These are phyloP conservation scores for Lactarius psammicola DNA, from an alignment of 768 basidiomycete species.

Conservation along the genomic window DNA sequence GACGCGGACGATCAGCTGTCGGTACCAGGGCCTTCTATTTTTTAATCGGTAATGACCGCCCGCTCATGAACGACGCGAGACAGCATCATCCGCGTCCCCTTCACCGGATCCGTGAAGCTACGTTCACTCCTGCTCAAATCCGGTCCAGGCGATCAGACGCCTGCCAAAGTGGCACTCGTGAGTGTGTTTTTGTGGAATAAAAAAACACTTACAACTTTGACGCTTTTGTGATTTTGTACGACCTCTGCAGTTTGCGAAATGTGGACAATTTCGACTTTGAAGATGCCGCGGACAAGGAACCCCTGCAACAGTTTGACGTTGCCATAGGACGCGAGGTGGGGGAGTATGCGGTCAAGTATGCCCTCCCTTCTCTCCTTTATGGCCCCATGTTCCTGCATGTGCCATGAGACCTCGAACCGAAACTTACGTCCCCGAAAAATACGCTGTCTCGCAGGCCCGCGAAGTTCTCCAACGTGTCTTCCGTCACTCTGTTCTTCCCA, in stretches of 20 bases:
- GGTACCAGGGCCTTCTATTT: conserved; percentile 25
- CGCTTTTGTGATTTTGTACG: no score
- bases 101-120: conserved; percentile 83
- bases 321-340: conserved; percentile 73
- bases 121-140: conserved; percentile 80
- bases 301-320: conserved; percentile 72
- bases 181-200: conserved; percentile 30
- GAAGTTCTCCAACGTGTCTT: conserved; percentile 81
- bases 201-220: no score
- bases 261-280: conserved; percentile 78
- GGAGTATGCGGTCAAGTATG: conserved; percentile 81
- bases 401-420: background rate
- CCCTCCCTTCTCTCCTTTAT: no score
- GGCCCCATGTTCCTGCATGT: no score
- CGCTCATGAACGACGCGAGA: background rate
- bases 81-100: conserved; percentile 82
- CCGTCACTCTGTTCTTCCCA: conserved; percentile 81
- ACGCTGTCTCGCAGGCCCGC: conserved; percentile 53
- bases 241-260: conserved; percentile 63
- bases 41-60: background rate
- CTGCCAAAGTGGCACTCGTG: conserved; percentile 68
- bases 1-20: conserved; percentile 92
- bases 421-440: background rate
- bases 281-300: conserved; percentile 57
- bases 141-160: conserved; percentile 78